These are phyloP conservation scores for Erythrophleum fordii DNA, from an alignment of 306 rosid genomes.

Conservation along the genomic window DNA sequence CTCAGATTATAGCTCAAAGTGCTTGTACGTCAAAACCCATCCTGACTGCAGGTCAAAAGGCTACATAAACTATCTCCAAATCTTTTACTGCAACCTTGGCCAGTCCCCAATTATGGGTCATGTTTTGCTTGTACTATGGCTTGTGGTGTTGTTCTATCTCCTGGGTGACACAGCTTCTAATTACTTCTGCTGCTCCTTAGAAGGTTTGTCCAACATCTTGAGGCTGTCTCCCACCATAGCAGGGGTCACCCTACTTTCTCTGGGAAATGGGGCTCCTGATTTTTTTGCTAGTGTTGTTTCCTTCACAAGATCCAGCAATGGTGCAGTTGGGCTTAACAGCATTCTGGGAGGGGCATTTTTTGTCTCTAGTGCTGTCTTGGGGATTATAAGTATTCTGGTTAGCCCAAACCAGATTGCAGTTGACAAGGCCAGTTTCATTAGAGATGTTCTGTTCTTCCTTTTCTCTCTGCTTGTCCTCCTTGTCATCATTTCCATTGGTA, in stretches of 20 bases:
- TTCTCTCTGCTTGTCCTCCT: conserved; percentile 47
- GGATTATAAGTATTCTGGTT: conserved; percentile 52
- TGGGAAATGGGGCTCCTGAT: conserved; percentile 79
- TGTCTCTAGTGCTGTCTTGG: conserved; percentile 57
- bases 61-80: conserved; percentile 57
- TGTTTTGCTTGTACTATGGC: conserved; percentile 50
- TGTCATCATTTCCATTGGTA: conserved; percentile 47
- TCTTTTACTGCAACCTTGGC: conserved; percentile 61
- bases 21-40: conserved; percentile 50
- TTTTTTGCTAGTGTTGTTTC: conserved; percentile 66
- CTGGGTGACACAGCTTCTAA: conserved; percentile 70
- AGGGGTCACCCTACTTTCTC: conserved; percentile 76
- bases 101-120: conserved; percentile 46
- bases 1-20: conserved; percentile 42
- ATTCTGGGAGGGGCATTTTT: conserved; percentile 66
- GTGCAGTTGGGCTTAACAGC: conserved; percentile 59
- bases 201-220: conserved; percentile 54
- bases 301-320: conserved; percentile 55
- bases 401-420: conserved; percentile 38
- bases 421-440: conserved; percentile 50
- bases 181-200: conserved; percentile 67
- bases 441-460: conserved; percentile 57
- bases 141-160: conserved; percentile 63
- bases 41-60: conserved; percentile 54
- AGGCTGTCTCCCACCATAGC: conserved; percentile 70